A percentile compares a stretch with the other conserved stretches of the same genome.
Evolutionary conservation across 83 land plant species (phyloP).

Genomic region (Diphasiastrum complanatum): DNA sequence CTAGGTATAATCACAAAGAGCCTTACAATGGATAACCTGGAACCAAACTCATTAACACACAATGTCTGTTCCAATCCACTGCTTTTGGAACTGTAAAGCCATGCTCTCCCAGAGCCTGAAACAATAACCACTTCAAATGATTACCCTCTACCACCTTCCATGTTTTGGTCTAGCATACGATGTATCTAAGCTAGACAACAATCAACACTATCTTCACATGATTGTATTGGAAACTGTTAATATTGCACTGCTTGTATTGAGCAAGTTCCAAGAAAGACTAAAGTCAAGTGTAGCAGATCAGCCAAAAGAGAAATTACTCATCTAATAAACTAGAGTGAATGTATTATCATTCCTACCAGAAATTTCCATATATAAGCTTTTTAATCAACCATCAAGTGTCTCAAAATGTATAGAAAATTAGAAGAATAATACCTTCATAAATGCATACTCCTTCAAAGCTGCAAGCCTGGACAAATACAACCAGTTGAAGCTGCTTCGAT

Average conservation of each 20-base stretch:
- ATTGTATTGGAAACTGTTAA: too few relatives aligned
- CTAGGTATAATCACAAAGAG: too few relatives aligned
- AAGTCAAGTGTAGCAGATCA: too few relatives aligned
- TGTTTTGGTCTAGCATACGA: too few relatives aligned
- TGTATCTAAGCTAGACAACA: too few relatives aligned
- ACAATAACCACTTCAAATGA: not conserved
- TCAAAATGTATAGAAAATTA: not conserved
- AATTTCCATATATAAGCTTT: not conserved
- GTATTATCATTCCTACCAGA: too few relatives aligned
- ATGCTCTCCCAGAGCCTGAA: slow-evolving; percentile 87
- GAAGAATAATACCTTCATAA: slow-evolving; percentile 74
- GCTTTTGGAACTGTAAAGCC: slow-evolving; percentile 97
- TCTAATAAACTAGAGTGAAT: too few relatives aligned
- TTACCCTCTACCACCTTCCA: too few relatives aligned
- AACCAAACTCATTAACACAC: slow-evolving; percentile 93
- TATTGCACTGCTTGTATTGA: too few relatives aligned
- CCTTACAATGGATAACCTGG: slow-evolving; percentile 94
- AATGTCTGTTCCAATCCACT: slow-evolving; percentile 96
- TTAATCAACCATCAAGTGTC: not conserved
- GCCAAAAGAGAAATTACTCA: too few relatives aligned
- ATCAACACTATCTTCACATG: too few relatives aligned
- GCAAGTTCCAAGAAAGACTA: too few relatives aligned
- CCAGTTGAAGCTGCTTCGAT: slow-evolving; percentile 87
- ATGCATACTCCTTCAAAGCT: slow-evolving; percentile 93
- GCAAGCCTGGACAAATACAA: slow-evolving; percentile 95